Evolutionary conservation across 306 rosid species (phyloP).

Genomic region (Cicer pinnatifidum): DNA sequence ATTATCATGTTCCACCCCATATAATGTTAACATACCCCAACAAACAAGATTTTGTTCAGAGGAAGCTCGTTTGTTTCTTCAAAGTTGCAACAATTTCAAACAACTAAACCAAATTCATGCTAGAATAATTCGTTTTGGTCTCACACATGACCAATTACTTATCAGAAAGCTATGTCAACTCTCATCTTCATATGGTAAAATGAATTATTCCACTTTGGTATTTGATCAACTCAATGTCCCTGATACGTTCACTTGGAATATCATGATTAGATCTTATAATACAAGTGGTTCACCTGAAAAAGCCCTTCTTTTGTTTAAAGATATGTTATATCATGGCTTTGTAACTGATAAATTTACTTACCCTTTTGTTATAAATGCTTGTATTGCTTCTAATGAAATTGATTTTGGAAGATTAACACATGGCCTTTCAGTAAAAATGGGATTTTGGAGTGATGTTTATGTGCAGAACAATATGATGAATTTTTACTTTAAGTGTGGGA

Average conservation of each 20-base stretch:
- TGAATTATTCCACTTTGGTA: constrained; percentile 54
- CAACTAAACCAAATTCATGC: constrained; percentile 68
- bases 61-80: constrained; percentile 56
- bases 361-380: constrained; percentile 70
- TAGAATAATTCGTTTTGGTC: constrained; percentile 60
- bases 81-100: constrained; percentile 58
- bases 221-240: constrained; percentile 57
- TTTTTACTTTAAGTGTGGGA: constrained; percentile 58
- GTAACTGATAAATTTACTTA: constrained; percentile 71
- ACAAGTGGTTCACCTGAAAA: constrained; percentile 49
- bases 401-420: constrained; percentile 55
- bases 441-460: constrained; percentile 57
- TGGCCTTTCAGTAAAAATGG: constrained; percentile 54
- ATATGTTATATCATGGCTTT: constrained; percentile 55
- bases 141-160: constrained; percentile 60
- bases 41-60: constrained; percentile 40
- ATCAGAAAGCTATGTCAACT: constrained; percentile 57
- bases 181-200: constrained; percentile 56
- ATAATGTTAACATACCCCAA: constrained; percentile 29
- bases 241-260: constrained; percentile 71
- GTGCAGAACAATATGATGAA: constrained; percentile 68
- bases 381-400: constrained; percentile 46
- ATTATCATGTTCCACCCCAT: constrained; percentile 49
- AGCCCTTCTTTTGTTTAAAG: constrained; percentile 55
- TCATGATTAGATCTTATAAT: constrained; percentile 60